A percentile compares a stretch with the other conserved stretches of the same genome.
Conservation (phyloP, 2,329 filamentous ascomycete genomes). For the Cytospora chrysosperma region DNA sequence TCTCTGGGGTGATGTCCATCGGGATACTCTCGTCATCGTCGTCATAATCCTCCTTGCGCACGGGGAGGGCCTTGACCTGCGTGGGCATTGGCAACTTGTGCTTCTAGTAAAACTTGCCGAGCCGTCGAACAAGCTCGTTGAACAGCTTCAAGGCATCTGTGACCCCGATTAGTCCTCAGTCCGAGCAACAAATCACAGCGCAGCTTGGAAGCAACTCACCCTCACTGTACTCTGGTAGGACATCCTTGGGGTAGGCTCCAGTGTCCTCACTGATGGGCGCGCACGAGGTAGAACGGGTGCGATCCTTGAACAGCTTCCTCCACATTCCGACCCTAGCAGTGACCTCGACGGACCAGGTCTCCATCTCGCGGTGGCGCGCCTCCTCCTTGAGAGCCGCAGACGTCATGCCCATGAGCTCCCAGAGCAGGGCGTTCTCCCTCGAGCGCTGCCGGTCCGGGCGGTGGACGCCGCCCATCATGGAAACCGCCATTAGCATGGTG, state of each 20-base stretch:
- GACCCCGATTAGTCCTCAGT: neutral
- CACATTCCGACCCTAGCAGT: neutral
- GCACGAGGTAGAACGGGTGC: neutral
- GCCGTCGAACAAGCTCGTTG: neutral
- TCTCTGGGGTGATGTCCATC: neutral
- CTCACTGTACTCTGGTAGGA: neutral
- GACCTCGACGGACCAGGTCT: neutral
- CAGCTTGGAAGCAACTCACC: neutral
- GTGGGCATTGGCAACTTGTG: neutral
- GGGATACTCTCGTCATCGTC: neutral
- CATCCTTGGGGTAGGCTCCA: neutral
- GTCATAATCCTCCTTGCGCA: neutral
- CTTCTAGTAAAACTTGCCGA: neutral
- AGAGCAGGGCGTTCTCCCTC: neutral
- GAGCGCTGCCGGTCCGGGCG: neutral
- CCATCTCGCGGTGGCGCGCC: neutral
- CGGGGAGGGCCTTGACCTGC: neutral
- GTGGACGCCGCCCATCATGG: neutral
- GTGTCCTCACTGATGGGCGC: neutral
- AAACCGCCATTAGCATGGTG: neutral
- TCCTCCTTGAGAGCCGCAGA: neutral
- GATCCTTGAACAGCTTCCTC: neutral
- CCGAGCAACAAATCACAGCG: too few species aligned
- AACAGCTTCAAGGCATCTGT: neutral
- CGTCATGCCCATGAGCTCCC: conserved; percentile 1